Conservation (phyloP, 129 eudicot species). For the Calendula officinalis region DNA sequence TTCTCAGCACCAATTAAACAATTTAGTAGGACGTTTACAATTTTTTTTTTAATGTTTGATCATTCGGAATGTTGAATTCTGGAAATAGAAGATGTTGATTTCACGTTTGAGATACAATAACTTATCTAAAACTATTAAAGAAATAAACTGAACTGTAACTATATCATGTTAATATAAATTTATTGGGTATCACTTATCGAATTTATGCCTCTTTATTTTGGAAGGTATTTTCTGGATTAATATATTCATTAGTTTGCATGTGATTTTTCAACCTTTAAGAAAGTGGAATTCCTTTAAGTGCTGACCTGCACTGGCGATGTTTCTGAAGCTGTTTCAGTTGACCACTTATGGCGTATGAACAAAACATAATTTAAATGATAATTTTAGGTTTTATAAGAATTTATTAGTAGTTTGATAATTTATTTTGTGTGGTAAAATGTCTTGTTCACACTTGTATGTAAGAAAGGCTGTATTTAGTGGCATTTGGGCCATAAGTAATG, state of each 20-base stretch:
- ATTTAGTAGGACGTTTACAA: neutral
- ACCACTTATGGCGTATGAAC: slow-evolving; percentile 14
- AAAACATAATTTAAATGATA: neutral
- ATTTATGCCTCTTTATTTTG: slow-evolving; percentile 35
- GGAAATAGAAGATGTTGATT: neutral
- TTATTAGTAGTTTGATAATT: neutral
- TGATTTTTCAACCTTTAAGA: slow-evolving; percentile 24
- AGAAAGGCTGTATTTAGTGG: neutral
- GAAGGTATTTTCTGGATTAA: slow-evolving; percentile 21
- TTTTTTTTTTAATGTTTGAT: slow-evolving; percentile 7
- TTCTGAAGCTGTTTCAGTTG: slow-evolving; percentile 29
- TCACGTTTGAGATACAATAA: neutral
- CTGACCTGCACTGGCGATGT: slow-evolving; percentile 24
- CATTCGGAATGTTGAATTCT: neutral
- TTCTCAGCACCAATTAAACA: too few relatives aligned
- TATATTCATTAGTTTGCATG: slow-evolving; percentile 18
- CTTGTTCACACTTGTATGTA: neutral
- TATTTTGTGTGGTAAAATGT: too few relatives aligned
- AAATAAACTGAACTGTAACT: slow-evolving; percentile 21
- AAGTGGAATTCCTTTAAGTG: slow-evolving; percentile 29
- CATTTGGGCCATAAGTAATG: slow-evolving; percentile 7
- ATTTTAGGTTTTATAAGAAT: neutral
- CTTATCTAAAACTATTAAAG: neutral
- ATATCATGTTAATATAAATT: slow-evolving; percentile 13
- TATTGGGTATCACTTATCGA: slow-evolving; percentile 20